phyloP scores from a whole-genome alignment of 352 stramenopile genomes.

The Phytophthora vignae region DNA sequence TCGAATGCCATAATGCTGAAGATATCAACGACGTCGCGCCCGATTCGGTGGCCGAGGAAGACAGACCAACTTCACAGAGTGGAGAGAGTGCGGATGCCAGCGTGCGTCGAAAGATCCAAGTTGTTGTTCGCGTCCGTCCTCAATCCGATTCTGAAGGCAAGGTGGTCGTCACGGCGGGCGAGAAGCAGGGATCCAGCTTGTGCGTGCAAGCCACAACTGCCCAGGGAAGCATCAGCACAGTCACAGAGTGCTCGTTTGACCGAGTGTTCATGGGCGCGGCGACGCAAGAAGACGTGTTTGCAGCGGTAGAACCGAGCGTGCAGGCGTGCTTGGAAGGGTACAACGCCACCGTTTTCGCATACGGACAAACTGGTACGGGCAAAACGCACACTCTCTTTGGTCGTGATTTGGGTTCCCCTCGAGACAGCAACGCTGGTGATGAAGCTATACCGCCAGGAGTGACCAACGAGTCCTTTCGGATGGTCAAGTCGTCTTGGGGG shows the following conservation, averaged over 20 bases:
- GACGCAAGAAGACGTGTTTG: conserved; percentile 86
- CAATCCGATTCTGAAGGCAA: conserved; percentile 26
- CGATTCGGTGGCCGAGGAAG: background rate
- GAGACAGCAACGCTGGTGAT: background rate
- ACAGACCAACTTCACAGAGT: conserved; percentile 3
- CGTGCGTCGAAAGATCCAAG: conserved; percentile 53
- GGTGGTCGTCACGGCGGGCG: conserved; percentile 44
- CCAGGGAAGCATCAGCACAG: conserved; percentile 36
- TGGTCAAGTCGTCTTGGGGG: conserved; percentile 55
- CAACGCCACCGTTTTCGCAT: conserved; percentile 93
- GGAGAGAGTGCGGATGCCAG: conserved; percentile 1
- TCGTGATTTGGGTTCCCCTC: conserved; percentile 32
- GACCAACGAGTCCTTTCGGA: conserved; percentile 6
- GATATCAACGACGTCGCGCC: background rate
- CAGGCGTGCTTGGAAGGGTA: conserved; percentile 77
- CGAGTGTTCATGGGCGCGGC: conserved; percentile 68
- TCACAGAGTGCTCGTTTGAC: conserved; percentile 80
- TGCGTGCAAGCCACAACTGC: conserved; percentile 32
- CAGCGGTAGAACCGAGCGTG: conserved; percentile 68
- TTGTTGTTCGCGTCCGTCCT: conserved; percentile 80
- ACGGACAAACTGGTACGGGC: conserved; percentile 91
- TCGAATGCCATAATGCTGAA: background rate
- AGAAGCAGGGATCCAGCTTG: conserved; percentile 33
- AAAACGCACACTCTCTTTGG: conserved; percentile 95
- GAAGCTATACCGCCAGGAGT: background rate